These are phyloP conservation scores for Xeromyces bisporus DNA, from an alignment of 495 filamentous ascomycete genomes.

Conservation along the genomic window DNA sequence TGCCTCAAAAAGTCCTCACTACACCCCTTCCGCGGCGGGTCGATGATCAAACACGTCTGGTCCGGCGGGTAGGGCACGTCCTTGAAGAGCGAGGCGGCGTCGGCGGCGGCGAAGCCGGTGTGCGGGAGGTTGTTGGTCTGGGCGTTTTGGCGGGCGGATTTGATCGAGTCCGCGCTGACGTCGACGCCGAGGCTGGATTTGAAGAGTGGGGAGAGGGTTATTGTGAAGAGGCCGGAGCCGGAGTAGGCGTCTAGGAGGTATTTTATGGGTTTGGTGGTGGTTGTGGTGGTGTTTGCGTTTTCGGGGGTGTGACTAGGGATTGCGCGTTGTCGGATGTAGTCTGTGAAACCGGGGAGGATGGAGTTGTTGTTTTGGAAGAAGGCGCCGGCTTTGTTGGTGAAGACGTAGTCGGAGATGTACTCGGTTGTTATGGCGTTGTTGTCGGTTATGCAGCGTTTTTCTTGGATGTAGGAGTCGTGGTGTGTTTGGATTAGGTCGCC, in stretches of 20 bases:
- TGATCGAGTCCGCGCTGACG: conserved; percentile 53
- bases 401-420: conserved; percentile 70
- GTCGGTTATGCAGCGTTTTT: conserved; percentile 76
- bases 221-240: conserved; percentile 89
- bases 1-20: conserved; percentile 70
- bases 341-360: conserved; percentile 78
- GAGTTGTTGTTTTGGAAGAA: conserved; percentile 99
- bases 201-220: conserved; percentile 77
- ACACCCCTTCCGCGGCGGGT: conserved; percentile 90
- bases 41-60: conserved; percentile 78
- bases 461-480: conserved; percentile 40
- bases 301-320: conserved; percentile 25
- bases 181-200: conserved; percentile 51
- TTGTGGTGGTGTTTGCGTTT: no score
- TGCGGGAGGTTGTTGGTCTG: conserved; percentile 50
- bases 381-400: conserved; percentile 74
- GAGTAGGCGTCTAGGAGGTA: conserved; percentile 96
- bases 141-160: conserved; percentile 63
- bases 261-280: conserved; percentile 41
- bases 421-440: conserved; percentile 64
- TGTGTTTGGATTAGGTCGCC: conserved; percentile 21
- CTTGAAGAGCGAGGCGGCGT: conserved; percentile 68
- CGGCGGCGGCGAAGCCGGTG: conserved; percentile 67
- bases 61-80: conserved; percentile 49
- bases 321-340: conserved; percentile 74